A percentile compares a stretch with the other conserved stretches of the same genome.
Conservation (phyloP, 2,329 filamentous ascomycete genomes). For the Tetracladium maxilliforme region DNA sequence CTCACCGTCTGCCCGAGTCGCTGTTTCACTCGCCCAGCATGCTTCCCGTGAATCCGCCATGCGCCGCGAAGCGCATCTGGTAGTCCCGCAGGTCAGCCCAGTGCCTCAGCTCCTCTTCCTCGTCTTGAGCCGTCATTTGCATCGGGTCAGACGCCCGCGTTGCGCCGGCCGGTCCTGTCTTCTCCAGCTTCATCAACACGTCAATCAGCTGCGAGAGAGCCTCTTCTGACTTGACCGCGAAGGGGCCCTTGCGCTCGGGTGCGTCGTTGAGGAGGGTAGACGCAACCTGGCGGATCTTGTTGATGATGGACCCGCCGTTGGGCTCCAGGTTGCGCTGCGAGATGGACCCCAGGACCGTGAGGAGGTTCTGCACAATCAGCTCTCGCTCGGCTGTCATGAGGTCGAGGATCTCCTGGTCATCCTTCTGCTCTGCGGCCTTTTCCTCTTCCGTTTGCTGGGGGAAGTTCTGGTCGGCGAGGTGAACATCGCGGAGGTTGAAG, state of each 20-base stretch:
- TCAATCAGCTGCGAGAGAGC: constrained; percentile 61
- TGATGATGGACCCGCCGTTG: constrained; percentile 55
- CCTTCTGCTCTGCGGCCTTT: constrained; percentile 24
- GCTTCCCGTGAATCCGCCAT: constrained; percentile 51
- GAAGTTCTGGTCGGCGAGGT: constrained; percentile 18
- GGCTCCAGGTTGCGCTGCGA: constrained; percentile 76
- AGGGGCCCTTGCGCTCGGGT: constrained; percentile 31
- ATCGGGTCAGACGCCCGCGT: constrained; percentile 13
- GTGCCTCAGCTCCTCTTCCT: constrained; percentile 60
- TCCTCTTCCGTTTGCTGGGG: constrained; percentile 20
- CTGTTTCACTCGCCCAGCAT: no score
- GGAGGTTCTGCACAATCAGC: constrained; percentile 65
- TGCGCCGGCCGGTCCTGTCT: constrained; percentile 28
- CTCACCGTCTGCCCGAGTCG: no score
- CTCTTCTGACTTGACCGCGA: constrained; percentile 48
- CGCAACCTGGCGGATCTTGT: constrained; percentile 75
- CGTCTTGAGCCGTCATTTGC: constrained; percentile 39
- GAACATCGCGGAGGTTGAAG: constrained; percentile 58
- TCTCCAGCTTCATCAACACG: constrained; percentile 60
- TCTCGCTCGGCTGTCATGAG: constrained; percentile 66
- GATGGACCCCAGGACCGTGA: constrained; percentile 61
- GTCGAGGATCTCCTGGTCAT: constrained; percentile 17
- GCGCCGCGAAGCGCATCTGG: constrained; percentile 56
- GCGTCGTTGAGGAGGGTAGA: constrained; percentile 59
- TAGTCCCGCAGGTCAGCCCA: constrained; percentile 74